Conservation (phyloP, 495 filamentous ascomycete genomes). For the Trichoderma parareesei region DNA sequence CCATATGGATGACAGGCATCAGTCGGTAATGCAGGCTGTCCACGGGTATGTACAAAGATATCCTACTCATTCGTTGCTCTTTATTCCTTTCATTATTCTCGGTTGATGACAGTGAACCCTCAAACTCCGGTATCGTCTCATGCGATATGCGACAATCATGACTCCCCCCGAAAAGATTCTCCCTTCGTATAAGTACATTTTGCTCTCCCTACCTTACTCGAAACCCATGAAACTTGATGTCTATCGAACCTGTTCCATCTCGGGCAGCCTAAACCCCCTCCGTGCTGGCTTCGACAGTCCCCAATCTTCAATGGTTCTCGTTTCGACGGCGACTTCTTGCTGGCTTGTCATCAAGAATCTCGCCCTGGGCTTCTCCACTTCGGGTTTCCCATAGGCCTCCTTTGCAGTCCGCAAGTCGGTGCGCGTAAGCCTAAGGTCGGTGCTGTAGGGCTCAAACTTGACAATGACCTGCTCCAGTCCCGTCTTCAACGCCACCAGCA, state of each 20-base stretch:
- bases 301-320: slow-evolving; percentile 7
- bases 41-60: too few species aligned
- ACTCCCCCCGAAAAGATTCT: neutral
- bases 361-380: slow-evolving; percentile 10
- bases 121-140: slow-evolving; percentile 4
- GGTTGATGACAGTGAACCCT: neutral
- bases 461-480: slow-evolving; percentile 53
- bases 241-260: slow-evolving; percentile 20
- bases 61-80: neutral
- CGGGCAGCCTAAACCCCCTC: slow-evolving; percentile 13
- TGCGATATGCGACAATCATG: slow-evolving; percentile 1
- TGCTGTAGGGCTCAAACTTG: slow-evolving; percentile 62
- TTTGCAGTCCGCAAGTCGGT: slow-evolving; percentile 62
- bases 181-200: neutral
- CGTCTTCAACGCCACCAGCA: slow-evolving; percentile 49
- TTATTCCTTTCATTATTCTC: neutral
- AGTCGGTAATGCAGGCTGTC: too few species aligned
- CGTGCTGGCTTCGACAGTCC: neutral
- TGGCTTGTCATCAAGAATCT: slow-evolving; percentile 6
- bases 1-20: too few species aligned
- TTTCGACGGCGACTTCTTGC: neutral
- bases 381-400: slow-evolving; percentile 43
- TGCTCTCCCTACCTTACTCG: neutral
- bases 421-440: slow-evolving; percentile 53
- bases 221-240: neutral